Percentiles rank a stretch among this genome's conserved stretches.
phyloP scores from a whole-genome alignment of 202 grass and related monocot species.

The Schoenoplectus tabernaemontani region DNA sequence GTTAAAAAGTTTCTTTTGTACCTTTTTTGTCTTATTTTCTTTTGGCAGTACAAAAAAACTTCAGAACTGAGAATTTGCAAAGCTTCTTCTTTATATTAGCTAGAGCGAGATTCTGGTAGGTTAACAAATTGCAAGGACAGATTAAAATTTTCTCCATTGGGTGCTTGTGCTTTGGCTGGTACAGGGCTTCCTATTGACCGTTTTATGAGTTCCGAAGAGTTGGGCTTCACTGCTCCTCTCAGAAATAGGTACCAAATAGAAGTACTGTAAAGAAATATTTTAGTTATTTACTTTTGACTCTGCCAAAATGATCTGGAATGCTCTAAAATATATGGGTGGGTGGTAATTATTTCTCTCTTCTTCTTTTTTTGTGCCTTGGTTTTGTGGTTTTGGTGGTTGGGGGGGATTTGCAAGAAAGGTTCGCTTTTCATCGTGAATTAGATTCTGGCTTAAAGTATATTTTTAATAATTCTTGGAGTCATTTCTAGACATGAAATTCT shows the following conservation, averaged over 20 bases:
- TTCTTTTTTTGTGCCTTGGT: too few species aligned
- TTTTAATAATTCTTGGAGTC: not conserved
- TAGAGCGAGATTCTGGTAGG: constrained; percentile 80
- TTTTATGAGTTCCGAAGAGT: constrained; percentile 76
- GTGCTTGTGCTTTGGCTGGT: constrained; percentile 98
- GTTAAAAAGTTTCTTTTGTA: constrained; percentile 23
- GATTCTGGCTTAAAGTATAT: not conserved
- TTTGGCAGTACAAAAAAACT: not conserved
- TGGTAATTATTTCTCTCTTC: too few species aligned
- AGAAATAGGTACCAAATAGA: constrained; percentile 52
- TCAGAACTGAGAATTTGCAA: not conserved
- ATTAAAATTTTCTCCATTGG: constrained; percentile 87
- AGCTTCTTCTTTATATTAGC: constrained; percentile 25
- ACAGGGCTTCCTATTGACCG: constrained; percentile 91
- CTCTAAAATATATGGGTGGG: not conserved
- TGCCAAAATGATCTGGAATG: not conserved
- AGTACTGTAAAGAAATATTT: too few species aligned
- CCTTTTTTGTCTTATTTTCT: not conserved
- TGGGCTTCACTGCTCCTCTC: constrained; percentile 79
- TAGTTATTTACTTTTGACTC: not conserved
- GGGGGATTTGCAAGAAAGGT: not conserved
- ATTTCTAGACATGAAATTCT: not conserved
- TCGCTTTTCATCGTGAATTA: not conserved
- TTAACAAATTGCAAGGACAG: constrained; percentile 66
- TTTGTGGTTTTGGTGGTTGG: too few species aligned